phyloP scores from a whole-genome alignment of 1,284 basidiomycete genomes.

The Austroboletus novae-zelandiae region DNA sequence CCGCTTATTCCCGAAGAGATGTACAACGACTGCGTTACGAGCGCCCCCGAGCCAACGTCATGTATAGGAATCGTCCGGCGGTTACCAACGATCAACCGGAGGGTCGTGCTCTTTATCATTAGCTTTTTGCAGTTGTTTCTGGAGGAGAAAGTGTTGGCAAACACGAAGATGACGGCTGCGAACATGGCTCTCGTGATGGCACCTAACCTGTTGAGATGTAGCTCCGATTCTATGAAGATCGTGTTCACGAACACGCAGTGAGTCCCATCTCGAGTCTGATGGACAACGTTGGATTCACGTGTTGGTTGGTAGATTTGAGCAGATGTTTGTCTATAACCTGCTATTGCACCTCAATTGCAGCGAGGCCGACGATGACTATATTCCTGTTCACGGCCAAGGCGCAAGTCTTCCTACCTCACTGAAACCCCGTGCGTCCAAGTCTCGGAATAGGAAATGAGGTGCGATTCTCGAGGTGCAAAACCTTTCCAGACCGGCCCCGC shows the following conservation, averaged over 20 bases:
- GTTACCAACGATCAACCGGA: conserved; percentile 79
- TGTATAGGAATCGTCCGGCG: conserved; percentile 73
- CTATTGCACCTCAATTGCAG: conserved; percentile 75
- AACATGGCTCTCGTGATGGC: conserved; percentile 84
- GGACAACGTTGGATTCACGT: conserved; percentile 1
- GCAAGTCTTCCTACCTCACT: conserved; percentile 40
- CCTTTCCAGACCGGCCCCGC: too few species aligned
- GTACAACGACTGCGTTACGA: conserved; percentile 83
- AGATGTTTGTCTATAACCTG: conserved; percentile 82
- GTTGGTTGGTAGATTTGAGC: conserved; percentile 62
- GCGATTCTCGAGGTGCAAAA: too few species aligned
- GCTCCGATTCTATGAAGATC: conserved; percentile 76
- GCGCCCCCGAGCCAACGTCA: conserved; percentile 61
- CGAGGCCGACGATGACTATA: conserved; percentile 71
- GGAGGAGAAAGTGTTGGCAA: conserved; percentile 64
- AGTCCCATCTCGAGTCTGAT: conserved; percentile 32
- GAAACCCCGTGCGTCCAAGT: conserved; percentile 32
- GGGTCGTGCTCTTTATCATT: conserved; percentile 82
- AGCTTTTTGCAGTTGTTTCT: conserved; percentile 89
- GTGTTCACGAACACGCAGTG: conserved; percentile 88
- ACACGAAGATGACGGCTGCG: conserved; percentile 85
- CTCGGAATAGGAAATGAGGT: conserved; percentile 31
- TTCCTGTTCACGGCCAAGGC: conserved; percentile 74
- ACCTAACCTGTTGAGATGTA: conserved; percentile 82
- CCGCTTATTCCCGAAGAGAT: conserved; percentile 85